Percentiles rank a stretch among this genome's conserved stretches.
phyloP scores from a whole-genome alignment of 306 rosid species.

The Senna tora region DNA sequence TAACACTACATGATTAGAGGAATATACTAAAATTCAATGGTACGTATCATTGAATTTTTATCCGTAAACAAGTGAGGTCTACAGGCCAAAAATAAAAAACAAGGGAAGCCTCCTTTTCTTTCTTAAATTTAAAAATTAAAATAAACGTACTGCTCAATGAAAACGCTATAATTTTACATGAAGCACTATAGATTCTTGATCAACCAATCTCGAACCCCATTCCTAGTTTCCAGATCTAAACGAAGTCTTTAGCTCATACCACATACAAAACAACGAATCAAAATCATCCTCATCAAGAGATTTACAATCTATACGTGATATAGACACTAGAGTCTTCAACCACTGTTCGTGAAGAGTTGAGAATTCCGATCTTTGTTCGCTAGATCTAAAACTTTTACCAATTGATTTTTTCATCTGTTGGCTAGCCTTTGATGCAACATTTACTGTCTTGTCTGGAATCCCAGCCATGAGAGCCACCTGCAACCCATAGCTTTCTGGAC shows the following conservation, averaged over 20 bases:
- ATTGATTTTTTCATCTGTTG: conserved; percentile 65
- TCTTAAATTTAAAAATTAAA: conserved; percentile 1
- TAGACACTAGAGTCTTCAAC: conserved; percentile 66
- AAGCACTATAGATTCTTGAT: not conserved
- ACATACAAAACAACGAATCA: conserved; percentile 72
- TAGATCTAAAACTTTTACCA: conserved; percentile 61
- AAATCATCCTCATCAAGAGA: conserved; percentile 61
- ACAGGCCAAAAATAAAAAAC: too few relatives aligned
- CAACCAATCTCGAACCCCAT: not conserved
- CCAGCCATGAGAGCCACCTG: conserved; percentile 97
- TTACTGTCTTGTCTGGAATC: conserved; percentile 69
- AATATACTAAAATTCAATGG: too few relatives aligned
- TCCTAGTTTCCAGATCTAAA: conserved; percentile 47
- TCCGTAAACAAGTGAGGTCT: too few relatives aligned
- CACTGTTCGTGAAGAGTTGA: conserved; percentile 92
- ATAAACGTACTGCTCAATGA: not conserved
- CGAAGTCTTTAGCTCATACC: conserved; percentile 69
- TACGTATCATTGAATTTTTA: too few relatives aligned
- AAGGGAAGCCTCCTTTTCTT: not conserved
- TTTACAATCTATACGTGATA: conserved; percentile 43
- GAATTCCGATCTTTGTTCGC: conserved; percentile 84
- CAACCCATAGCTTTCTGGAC: conserved; percentile 93
- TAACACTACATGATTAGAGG: too few relatives aligned
- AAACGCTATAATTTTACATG: conserved; percentile 28
- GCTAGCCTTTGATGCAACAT: conserved; percentile 79